Percentiles rank a stretch among this genome's conserved stretches.
Conservation (phyloP, 768 basidiomycete genomes). For the Dioszegia aurantiaca region DNA sequence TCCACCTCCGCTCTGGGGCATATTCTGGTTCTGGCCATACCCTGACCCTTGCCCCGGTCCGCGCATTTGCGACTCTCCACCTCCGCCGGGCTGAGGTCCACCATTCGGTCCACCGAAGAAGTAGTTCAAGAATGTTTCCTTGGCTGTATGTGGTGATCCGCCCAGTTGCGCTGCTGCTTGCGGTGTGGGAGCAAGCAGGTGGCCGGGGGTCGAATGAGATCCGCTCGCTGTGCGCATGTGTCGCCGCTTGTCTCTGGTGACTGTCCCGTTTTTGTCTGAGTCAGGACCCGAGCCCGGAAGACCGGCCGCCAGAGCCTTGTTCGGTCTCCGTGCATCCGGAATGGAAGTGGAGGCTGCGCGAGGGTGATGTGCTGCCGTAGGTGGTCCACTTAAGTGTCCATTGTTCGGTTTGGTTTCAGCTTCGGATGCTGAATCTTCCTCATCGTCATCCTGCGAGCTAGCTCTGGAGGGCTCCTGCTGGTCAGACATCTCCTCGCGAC, state of each 20-base stretch:
- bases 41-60: constrained; percentile 6
- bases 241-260: neutral
- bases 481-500: neutral
- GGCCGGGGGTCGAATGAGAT: constrained; percentile 6
- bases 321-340: constrained; percentile 41
- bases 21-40: neutral
- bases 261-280: constrained; percentile 6
- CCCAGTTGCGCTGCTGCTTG: constrained; percentile 16
- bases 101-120: constrained; percentile 74
- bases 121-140: constrained; percentile 93
- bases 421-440: constrained; percentile 57
- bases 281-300: neutral
- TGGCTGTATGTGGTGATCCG: constrained; percentile 58
- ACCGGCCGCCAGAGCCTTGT: constrained; percentile 8
- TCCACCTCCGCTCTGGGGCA: neutral
- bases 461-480: constrained; percentile 53
- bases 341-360: constrained; percentile 63
- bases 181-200: constrained; percentile 15
- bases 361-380: constrained; percentile 29
- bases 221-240: constrained; percentile 4
- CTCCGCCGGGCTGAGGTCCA: neutral
- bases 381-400: constrained; percentile 10
- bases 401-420: constrained; percentile 26
- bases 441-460: constrained; percentile 57
- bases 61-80: constrained; percentile 13